Conservation (phyloP, 176 grass and related monocot genomes). For the Triticum timopheevii region DNA sequence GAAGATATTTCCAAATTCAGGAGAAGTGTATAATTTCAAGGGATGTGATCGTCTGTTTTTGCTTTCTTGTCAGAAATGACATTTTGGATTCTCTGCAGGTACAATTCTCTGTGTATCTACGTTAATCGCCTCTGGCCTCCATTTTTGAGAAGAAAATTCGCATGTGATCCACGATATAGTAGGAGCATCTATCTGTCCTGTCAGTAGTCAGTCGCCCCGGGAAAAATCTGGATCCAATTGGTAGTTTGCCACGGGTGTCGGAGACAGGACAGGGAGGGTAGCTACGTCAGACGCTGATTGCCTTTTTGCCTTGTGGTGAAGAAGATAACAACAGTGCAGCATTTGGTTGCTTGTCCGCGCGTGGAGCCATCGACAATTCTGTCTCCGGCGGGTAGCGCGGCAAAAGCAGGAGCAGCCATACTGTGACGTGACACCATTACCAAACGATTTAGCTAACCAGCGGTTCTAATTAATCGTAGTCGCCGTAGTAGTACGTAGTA, state of each 20-base stretch:
- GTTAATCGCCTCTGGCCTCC: background rate
- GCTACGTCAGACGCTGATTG: background rate
- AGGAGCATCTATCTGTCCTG: background rate
- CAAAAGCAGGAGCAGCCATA: constrained; percentile 10
- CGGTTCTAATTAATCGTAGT: background rate
- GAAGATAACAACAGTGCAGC: background rate
- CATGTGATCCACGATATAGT: background rate
- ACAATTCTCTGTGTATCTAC: background rate
- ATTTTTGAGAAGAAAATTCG: background rate
- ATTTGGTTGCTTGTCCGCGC: background rate
- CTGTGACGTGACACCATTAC: background rate
- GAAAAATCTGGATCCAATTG: background rate
- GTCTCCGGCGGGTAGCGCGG: background rate
- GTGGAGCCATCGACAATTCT: constrained; percentile 9
- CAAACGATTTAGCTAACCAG: background rate
- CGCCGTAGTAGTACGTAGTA: background rate
- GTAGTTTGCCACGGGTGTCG: background rate
- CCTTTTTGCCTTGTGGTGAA: background rate
- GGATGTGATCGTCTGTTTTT: background rate
- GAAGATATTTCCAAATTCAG: background rate
- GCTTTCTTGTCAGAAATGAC: background rate
- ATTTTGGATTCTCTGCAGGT: background rate
- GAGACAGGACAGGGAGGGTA: background rate
- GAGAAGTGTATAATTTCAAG: background rate
- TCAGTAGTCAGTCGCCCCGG: background rate